Base-by-base conservation (phyloP, 495 filamentous ascomycete genomes). In the Glarea lozoyensis region DNA sequence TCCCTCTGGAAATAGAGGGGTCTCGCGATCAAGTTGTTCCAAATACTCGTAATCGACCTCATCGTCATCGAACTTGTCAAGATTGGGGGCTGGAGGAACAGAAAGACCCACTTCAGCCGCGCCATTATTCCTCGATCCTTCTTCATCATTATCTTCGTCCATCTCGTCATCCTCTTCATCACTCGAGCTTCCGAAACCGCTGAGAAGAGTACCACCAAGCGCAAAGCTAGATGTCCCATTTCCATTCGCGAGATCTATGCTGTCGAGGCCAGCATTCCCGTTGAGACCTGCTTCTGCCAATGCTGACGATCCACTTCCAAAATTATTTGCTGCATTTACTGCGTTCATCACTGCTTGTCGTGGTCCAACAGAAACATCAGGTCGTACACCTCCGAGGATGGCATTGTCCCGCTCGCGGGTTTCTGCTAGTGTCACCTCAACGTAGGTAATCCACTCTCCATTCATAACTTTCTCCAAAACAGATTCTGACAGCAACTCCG, bases 141-240 rank as follows among this genome's bases (percentile, higher is more conserved):
- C 55, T 37, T 78, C 76, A 46, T 92, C 88, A 44, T 82, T 86
- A 37, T 89, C 82, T 54, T 89, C 88, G 40, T 88, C 84, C 75
- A 86, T 81, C 48, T 98, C 92, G 52, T 96, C 92, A 49, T 98
- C 92, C 43, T 97, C 92, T 53, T 96, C 92, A 50, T 94, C 88
- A 55, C 88, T 95, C 10, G 86, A 94, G 64, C 84, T 92, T 50
- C 84, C 88, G 61, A 97, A 98, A n/a, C 86, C 89, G 58, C 86
- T 92, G 43, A 88, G 70, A n/a, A 94, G 67, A 23, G 81, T 79
- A 42, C 76, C 77, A 29, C 75, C 72, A 49, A 77, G 72, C 17
- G 75, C 74, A 56, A 87, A 88, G 12, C 75, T 72, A 13, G 76
- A 70, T 27, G 77, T 76, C 44, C 72, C 78, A 42, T 80, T 81